Evolutionary conservation across 352 stramenopile genomes (phyloP), one percentile per base, ranked within the genome.

Genomic region (Globisporangium middletonii): DNA sequence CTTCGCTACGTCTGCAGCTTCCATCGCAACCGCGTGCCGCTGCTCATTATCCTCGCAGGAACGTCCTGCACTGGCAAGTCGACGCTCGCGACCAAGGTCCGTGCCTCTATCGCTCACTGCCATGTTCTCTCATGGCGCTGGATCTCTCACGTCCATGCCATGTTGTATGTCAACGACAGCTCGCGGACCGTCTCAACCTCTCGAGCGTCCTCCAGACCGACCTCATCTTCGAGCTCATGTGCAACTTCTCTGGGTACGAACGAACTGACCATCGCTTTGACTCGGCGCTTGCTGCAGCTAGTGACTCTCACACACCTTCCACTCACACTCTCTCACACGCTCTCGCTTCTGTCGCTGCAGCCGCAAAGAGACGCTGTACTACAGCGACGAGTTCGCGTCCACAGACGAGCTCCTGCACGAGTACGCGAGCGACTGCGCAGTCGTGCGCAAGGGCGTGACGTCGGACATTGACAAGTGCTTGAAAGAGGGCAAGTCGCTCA

Each of bases 191-290:
- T 0, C 72, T 95, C 18, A 95, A 95, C 57, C 65, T 95, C 11
- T 95, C 85, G 35, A 95, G 85, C 30, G 83, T 95, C 6, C 69
- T 95, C 19, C 85, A 95, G 57, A 92, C 83, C 0, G 85, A 95
- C 51, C 73, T 95, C 44, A 95, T 92, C 56, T 92, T 92, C 62
- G 85, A 93, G 65, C 75, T 95, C 49, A 95, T 95, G 85, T 95
- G 85, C 67, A 95, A 95, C 50, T 95, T 95, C 57, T 95, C 85
- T 2, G 85, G 83, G 85, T 95, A 57, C 16, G 46, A 38, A 11
- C 12, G 33, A 46, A 15, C 41, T 7, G 41, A n/a, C 41, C 16
- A 23, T 23, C 23, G 23, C 23, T 23, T 23, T 23, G 23, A 23
- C 23, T 23, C 23, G 23, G 23, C 41, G 4, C 41, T 19, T 18